These are phyloP conservation scores for Leishmania major DNA, from an alignment of 208 protist species.

Conservation along the genomic window DNA sequence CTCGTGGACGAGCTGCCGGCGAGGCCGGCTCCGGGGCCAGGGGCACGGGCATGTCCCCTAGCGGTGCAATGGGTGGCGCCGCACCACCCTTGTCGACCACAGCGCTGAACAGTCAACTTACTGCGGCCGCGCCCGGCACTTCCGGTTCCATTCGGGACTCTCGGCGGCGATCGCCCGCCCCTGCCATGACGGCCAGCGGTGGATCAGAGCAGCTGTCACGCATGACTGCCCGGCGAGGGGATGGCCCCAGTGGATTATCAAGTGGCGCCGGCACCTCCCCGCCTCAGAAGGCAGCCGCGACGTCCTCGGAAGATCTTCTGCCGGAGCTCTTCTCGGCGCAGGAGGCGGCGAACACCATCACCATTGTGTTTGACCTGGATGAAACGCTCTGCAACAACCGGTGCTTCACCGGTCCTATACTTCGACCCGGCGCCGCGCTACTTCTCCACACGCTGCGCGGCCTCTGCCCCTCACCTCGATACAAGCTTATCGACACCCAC, in stretches of 20 bases:
- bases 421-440: conserved; percentile 71
- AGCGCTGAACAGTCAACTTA: background rate
- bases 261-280: background rate
- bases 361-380: conserved; percentile 92
- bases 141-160: background rate
- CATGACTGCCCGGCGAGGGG: background rate
- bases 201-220: background rate
- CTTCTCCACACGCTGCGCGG: conserved; percentile 59
- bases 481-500: conserved; percentile 23
- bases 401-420: conserved; percentile 47
- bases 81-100: background rate
- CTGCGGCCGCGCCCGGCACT: background rate
- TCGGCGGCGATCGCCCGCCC: background rate
- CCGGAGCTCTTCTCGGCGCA: conserved; percentile 38
- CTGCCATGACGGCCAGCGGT: background rate
- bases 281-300: background rate
- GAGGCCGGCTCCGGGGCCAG: background rate
- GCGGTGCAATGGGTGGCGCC: background rate
- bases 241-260: background rate
- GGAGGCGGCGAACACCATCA: conserved; percentile 68
- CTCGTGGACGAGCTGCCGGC: background rate
- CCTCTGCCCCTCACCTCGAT: conserved; percentile 48
- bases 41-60: background rate
- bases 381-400: conserved; percentile 92
- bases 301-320: conserved; percentile 34